phyloP scores from a whole-genome alignment of 2,329 filamentous ascomycete species.

The Teratosphaeria viscida region DNA sequence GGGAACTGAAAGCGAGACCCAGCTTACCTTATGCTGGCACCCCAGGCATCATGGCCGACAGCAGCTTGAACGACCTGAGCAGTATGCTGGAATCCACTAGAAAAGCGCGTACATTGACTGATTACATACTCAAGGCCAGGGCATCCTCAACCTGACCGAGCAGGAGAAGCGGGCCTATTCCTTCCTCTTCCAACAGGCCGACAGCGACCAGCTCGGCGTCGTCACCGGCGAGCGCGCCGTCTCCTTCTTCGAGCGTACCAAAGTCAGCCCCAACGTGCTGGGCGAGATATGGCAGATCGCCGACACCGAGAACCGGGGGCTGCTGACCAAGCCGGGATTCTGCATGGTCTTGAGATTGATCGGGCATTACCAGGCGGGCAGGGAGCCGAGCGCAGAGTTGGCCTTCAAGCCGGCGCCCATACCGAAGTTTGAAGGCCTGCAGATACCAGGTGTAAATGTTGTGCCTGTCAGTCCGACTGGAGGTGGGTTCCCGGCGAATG shows the following conservation, averaged over 20 bases:
- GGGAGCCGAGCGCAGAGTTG: conserved; percentile 68
- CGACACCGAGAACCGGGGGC: conserved; percentile 89
- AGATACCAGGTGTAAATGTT: conserved; percentile 25
- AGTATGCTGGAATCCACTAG: background rate
- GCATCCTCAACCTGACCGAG: conserved; percentile 57
- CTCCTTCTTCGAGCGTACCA: conserved; percentile 95
- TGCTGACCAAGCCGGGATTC: conserved; percentile 87
- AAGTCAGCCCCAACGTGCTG: conserved; percentile 71
- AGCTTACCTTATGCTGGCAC: background rate
- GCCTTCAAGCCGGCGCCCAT: conserved; percentile 80
- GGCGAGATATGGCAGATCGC: conserved; percentile 99
- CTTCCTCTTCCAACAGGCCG: conserved; percentile 85
- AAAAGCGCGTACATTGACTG: background rate
- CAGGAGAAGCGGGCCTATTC: conserved; percentile 93
- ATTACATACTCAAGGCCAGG: background rate
- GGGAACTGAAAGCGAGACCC: background rate
- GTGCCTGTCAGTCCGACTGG: conserved; percentile 13
- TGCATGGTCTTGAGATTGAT: conserved; percentile 88
- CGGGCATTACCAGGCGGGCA: conserved; percentile 80
- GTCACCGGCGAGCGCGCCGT: conserved; percentile 94
- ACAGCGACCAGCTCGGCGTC: conserved; percentile 82
- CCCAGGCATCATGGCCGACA: background rate
- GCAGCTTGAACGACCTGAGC: background rate
- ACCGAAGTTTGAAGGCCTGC: conserved; percentile 80
- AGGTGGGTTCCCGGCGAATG: conserved; percentile 12